phyloP scores from a whole-genome alignment of 345 rosid genomes.

The Diplotaxis tenuifolia region DNA sequence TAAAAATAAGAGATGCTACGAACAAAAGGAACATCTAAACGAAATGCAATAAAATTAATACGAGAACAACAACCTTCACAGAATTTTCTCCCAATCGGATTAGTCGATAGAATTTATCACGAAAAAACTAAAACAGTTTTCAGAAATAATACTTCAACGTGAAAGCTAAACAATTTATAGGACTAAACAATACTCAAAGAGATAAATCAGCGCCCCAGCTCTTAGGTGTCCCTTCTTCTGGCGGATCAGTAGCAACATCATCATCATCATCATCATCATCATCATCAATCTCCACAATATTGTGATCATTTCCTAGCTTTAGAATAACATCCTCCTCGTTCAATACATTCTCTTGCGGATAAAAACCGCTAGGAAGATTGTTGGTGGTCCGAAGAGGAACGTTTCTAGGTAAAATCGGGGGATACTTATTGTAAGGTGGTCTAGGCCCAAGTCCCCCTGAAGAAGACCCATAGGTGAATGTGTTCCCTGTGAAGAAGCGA shows the following conservation, averaged over 20 bases:
- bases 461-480: not conserved
- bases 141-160: too few relatives aligned
- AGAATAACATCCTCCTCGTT: conserved; percentile 26
- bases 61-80: too few relatives aligned
- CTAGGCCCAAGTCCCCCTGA: not conserved
- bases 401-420: not conserved
- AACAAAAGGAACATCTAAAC: not conserved
- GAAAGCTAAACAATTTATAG: not conserved
- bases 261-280: not conserved
- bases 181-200: conserved; percentile 17
- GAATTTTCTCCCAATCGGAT: too few relatives aligned
- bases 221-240: conserved; percentile 5
- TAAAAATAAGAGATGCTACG: not conserved
- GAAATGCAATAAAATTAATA: conserved; percentile 4
- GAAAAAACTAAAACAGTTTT: too few relatives aligned
- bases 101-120: too few relatives aligned
- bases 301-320: conserved; percentile 10
- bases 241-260: too few relatives aligned
- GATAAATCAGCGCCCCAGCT: conserved; percentile 21
- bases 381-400: conserved; percentile 4
- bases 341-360: not conserved
- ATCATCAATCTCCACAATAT: conserved; percentile 20
- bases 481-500: conserved; percentile 17
- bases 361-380: not conserved
- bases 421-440: not conserved